Base-by-base conservation (phyloP, 2,329 filamentous ascomycete species). In the Ceratocystis eucalypticola region DNA sequence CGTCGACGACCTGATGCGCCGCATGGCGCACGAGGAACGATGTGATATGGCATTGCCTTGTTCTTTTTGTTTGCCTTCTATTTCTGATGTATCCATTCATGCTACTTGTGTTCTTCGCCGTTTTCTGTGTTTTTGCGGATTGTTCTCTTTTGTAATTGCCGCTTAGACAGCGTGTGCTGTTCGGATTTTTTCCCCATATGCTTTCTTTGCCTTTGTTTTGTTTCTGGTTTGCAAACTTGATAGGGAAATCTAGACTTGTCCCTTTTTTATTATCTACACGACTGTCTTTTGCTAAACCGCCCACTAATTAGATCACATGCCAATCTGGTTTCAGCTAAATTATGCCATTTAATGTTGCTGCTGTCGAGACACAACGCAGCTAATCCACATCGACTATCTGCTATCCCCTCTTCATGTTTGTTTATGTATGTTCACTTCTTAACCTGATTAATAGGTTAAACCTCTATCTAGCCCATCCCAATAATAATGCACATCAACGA, bases 1-100 rank as follows among this genome's bases (percentile, higher is more conserved):
- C 84, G 80, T 72, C 77, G 84, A 71, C 80, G 87, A 70, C 74
- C 79, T 15, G 84, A 86, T 71, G 86, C 81, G 15, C 86, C 86
- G 1, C 79, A 80, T 17, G 85, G 86, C 1, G 85, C 86, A 3
- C 80, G 74, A 69, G 82, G 82, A 30, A 69, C 66, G 45, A 65
- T 50, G 33, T 65, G 15, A 46, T 12, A 12, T 48, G 30, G 33
- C 22, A 41, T 22, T n/a, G 10, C 17, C 61, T 1, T 20, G n/a
- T 55, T 46, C 17, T 64, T 61, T 15, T 33, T 59, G 30, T 64
- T 48, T 17, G 20, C 15, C 48, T 63, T 63, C 41, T 33, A 10
- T 50, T 63, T 63, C 25, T 63, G 44, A 41, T 45, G 55, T 37
- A 8, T 33, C 17, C 22, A 10, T 17, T 63, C 22, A 28, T 45